Percentiles rank a stretch among this genome's conserved stretches.
phyloP scores from a whole-genome alignment of 345 rosid genomes.

The Hibiscus trionum region DNA sequence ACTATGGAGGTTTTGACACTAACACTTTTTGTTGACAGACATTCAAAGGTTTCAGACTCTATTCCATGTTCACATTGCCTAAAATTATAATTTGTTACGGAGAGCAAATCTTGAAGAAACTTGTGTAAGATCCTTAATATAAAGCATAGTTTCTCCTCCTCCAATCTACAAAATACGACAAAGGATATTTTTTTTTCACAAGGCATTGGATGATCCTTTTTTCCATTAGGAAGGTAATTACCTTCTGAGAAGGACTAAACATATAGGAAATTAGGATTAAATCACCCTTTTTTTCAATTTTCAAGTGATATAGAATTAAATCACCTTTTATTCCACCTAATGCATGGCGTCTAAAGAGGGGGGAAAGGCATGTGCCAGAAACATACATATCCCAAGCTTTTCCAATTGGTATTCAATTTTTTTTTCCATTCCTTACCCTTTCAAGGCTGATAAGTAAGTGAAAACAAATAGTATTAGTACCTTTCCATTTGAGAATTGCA shows the following conservation, averaged over 20 bases:
- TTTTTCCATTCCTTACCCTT: background rate
- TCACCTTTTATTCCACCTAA: background rate
- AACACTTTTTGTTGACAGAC: background rate
- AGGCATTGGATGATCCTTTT: background rate
- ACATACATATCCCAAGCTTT: background rate
- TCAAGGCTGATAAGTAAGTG: background rate
- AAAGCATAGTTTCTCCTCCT: background rate
- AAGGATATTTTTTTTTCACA: background rate
- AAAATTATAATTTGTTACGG: background rate
- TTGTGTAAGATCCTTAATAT: background rate
- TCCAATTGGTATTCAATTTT: background rate
- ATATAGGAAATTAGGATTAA: background rate
- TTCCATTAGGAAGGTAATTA: background rate
- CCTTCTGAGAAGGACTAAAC: background rate
- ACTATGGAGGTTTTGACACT: background rate
- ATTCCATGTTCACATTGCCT: background rate
- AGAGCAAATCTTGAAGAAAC: background rate
- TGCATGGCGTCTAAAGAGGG: background rate
- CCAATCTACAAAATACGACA: background rate
- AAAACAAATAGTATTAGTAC: slow-evolving; percentile 20
- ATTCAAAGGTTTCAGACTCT: background rate
- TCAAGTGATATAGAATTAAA: background rate
- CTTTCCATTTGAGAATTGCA: slow-evolving; percentile 90
- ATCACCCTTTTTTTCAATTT: background rate
- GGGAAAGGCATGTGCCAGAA: background rate